Percentiles rank a stretch among this genome's conserved stretches.
phyloP scores from a whole-genome alignment of 345 rosid genomes.

The Fremontodendron californicum region DNA sequence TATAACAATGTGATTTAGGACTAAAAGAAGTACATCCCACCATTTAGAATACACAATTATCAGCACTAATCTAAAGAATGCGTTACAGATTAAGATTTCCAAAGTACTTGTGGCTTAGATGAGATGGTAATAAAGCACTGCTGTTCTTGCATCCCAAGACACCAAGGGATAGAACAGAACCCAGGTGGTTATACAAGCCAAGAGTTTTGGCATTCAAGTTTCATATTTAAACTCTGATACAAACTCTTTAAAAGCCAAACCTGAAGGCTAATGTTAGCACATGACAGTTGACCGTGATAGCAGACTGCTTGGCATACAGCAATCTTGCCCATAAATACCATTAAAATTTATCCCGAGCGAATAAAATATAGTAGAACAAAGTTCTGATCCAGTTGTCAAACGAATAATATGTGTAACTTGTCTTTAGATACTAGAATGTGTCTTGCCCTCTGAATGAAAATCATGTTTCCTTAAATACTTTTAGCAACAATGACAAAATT shows the following conservation, averaged over 20 bases:
- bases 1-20: neutral
- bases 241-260: neutral
- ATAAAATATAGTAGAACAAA: neutral
- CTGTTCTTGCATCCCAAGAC: neutral
- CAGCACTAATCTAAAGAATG: neutral
- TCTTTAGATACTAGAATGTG: neutral
- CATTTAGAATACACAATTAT: neutral
- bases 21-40: neutral
- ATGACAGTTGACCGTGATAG: neutral
- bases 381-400: neutral
- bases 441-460: neutral
- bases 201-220: neutral
- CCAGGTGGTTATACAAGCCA: neutral
- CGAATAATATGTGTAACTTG: neutral
- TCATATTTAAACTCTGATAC: neutral
- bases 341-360: neutral
- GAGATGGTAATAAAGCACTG: neutral
- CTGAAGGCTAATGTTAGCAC: neutral
- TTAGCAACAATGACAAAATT: neutral
- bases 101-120: neutral
- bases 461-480: neutral
- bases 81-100: neutral
- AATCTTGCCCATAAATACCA: neutral
- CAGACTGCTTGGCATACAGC: neutral
- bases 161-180: neutral